Percentiles rank a stretch among this genome's conserved stretches.
These are phyloP conservation scores for Nitzschia inconspicua DNA, from an alignment of 108 stramenopile species.

Conservation along the genomic window DNA sequence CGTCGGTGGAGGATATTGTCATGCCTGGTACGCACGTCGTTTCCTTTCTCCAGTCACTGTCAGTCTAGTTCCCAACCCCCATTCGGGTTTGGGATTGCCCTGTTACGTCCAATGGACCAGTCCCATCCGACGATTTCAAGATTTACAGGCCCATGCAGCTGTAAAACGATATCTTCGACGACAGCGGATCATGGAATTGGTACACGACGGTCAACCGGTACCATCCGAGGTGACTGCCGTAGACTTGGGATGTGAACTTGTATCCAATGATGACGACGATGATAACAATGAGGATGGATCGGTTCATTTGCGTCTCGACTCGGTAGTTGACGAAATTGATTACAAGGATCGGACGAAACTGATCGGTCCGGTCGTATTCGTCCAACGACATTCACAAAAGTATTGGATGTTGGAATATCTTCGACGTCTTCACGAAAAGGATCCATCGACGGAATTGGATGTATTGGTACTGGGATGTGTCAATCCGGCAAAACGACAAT, in stretches of 20 bases:
- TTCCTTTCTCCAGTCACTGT: conserved; percentile 64
- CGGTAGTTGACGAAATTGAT: conserved; percentile 48
- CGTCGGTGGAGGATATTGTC: conserved; percentile 61
- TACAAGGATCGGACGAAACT: conserved; percentile 48
- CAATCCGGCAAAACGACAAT: conserved; percentile 54
- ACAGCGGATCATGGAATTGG: conserved; percentile 45
- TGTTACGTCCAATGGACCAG: conserved; percentile 82
- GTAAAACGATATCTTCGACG: conserved; percentile 75
- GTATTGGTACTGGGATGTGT: conserved; percentile 65
- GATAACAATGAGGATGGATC: conserved; percentile 1
- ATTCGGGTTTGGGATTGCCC: conserved; percentile 73
- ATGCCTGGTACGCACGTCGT: conserved; percentile 75
- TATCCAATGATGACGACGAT: too few relatives aligned
- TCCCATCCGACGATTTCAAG: conserved; percentile 67
- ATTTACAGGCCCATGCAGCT: conserved; percentile 53
- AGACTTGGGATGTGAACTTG: conserved; percentile 52
- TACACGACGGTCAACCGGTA: conserved; percentile 33
- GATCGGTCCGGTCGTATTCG: conserved; percentile 42
- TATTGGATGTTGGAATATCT: conserved; percentile 83
- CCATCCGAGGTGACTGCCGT: conserved; percentile 36
- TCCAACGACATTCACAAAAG: conserved; percentile 57
- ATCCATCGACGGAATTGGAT: conserved; percentile 42
- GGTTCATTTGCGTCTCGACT: background rate
- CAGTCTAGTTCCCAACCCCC: conserved; percentile 40
- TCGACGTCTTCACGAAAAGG: conserved; percentile 27